Base-by-base conservation (phyloP, 1,284 basidiomycete genomes). In the Trichosporon ovoides region DNA sequence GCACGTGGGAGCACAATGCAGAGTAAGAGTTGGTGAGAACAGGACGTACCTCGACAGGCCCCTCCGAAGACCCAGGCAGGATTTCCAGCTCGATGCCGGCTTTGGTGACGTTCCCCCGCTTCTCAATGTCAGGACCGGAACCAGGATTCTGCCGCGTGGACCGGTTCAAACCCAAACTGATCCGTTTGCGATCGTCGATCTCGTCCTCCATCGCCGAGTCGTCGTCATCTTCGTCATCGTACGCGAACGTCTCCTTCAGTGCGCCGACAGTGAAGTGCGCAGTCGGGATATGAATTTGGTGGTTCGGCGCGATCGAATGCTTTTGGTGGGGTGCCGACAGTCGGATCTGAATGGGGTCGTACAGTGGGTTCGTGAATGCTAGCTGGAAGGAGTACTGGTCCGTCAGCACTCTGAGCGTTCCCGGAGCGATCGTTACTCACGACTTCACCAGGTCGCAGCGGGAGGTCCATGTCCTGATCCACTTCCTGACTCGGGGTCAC, bases 231-330 rank as follows among this genome's bases (percentile, higher is more conserved):
- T 88, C 87, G 55, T 85, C 78, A 33, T 95, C 92, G 64, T 93
- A 95, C 73, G 94, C 92, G 92, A 91, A 95, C 38, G 89, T 90
- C 72, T 96, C 93, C 31, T 91, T 91, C 68, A 88, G 91, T 1
- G 92, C 87, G 14, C 87, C 86, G 38, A 96, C 84, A 1, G 87
- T 82, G 71, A 96, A 93, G 12, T 86, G 79, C 0, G 83, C 79
- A 9, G 84, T 85, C 0, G 89, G 88, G 2, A 95, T 78, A 18
- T 86, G 85, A 6, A 94, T 51, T 6, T 66, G 63, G 37, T 63
- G 60, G 33, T 66, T 67, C 3, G 63, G 35, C 16, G 58, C 37
- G 2, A 65, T 56, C 9, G 64, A 71, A 18, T 69, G 84, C 78
- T 57, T 84, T 80, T 68, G 90, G 87, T 18, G 88, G 84, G 31